Evolutionary conservation across 768 basidiomycete species (phyloP).

Genomic region (Cystofilobasidium macerans): DNA sequence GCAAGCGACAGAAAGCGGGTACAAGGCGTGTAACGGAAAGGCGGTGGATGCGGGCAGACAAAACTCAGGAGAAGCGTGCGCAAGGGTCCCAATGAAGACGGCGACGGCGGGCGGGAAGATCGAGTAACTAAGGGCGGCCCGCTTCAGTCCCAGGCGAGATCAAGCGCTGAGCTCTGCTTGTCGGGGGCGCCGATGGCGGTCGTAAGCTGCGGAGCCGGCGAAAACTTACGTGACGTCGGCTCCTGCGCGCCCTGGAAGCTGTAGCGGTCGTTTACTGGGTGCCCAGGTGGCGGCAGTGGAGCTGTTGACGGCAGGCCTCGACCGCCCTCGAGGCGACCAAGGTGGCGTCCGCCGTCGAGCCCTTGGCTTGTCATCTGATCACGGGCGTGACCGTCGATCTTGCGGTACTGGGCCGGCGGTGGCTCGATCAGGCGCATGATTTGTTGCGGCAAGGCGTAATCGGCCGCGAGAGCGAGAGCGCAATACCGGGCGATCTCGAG

Average conservation of each 20-base stretch:
- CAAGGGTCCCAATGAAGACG: too few species aligned
- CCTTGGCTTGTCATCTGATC: conserved; percentile 4
- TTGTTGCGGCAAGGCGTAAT: conserved; percentile 69
- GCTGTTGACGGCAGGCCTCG: not conserved
- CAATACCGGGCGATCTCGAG: conserved; percentile 87
- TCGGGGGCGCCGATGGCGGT: not conserved
- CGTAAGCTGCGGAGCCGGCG: conserved; percentile 13
- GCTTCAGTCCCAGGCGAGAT: not conserved
- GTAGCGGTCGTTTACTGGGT: conserved; percentile 14
- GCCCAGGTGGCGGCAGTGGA: not conserved
- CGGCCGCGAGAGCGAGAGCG: conserved; percentile 51
- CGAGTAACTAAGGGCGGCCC: too few species aligned
- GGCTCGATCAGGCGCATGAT: conserved; percentile 65
- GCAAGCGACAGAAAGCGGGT: too few species aligned
- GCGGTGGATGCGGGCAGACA: too few species aligned
- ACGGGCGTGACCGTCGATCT: conserved; percentile 10
- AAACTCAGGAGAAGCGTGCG: too few species aligned
- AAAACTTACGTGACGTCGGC: not conserved
- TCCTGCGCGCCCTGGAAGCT: conserved; percentile 18
- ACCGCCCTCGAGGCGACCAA: not conserved
- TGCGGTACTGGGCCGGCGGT: conserved; percentile 55
- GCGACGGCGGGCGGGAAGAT: too few species aligned
- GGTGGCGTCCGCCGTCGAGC: conserved; percentile 24
- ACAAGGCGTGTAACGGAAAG: too few species aligned
- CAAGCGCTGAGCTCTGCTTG: not conserved